A percentile compares a stretch with the other conserved stretches of the same genome.
Evolutionary conservation across 2,329 filamentous ascomycete genomes (phyloP).

Genomic region (Cladophialophora bantiana): DNA sequence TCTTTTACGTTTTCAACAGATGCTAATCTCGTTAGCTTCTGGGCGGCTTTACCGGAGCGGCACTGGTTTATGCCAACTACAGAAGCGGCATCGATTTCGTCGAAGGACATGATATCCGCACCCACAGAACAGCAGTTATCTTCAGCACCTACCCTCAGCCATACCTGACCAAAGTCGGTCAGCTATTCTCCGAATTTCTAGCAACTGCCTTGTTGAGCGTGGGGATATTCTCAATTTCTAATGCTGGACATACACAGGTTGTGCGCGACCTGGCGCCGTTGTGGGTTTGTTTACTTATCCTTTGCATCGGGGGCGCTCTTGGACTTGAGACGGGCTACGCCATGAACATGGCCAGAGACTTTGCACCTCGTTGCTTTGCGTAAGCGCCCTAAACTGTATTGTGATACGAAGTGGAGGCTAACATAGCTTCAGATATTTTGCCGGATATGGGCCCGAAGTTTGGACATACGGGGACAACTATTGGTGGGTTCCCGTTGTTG

Average conservation of each 20-base stretch:
- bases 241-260: neutral
- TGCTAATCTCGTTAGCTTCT: conserved; percentile 5
- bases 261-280: neutral
- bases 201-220: conserved; percentile 3
- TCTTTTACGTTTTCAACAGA: neutral
- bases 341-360: conserved; percentile 12
- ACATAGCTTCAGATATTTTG: conserved; percentile 3
- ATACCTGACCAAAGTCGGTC: conserved; percentile 6
- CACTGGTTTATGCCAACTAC: conserved; percentile 11
- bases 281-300: conserved; percentile 7
- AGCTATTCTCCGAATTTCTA: conserved; percentile 11
- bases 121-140: conserved; percentile 7
- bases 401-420: neutral
- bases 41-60: conserved; percentile 8
- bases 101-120: conserved; percentile 11
- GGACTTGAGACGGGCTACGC: conserved; percentile 13
- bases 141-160: conserved; percentile 14
- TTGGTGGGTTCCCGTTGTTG: too few relatives aligned
- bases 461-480: too few relatives aligned
- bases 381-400: neutral
- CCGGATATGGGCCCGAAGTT: conserved; percentile 10
- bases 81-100: conserved; percentile 11
- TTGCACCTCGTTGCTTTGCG: conserved; percentile 15
- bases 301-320: conserved; percentile 8
- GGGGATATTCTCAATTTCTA: conserved; percentile 9